Evolutionary conservation across 805 yeast species (phyloP).

Genomic region (Clavispora carvajalis): DNA sequence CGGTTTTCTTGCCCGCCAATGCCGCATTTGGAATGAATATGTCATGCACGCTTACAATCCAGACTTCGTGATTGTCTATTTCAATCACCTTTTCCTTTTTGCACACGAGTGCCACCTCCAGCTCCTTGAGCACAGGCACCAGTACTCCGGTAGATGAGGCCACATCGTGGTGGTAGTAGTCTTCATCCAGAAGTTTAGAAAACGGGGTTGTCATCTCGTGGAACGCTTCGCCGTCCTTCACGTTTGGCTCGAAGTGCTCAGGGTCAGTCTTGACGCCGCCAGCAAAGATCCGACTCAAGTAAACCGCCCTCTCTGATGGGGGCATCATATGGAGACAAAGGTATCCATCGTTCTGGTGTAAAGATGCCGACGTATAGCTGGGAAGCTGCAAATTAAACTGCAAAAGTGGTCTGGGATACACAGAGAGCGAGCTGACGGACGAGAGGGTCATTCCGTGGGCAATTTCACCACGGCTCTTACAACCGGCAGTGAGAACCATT

Average conservation of each 20-base stretch:
- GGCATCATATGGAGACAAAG: conserved; percentile 75
- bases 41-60: conserved; percentile 76
- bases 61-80: conserved; percentile 84
- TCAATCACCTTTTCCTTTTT: conserved; percentile 44
- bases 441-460: conserved; percentile 77
- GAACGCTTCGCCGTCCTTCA: conserved; percentile 30
- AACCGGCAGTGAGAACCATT: conserved; percentile 36
- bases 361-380: conserved; percentile 65
- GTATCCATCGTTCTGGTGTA: conserved; percentile 46
- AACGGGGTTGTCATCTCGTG: conserved; percentile 56
- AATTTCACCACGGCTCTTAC: conserved; percentile 4
- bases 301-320: conserved; percentile 51
- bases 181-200: conserved; percentile 30
- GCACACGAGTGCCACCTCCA: conserved; percentile 62
- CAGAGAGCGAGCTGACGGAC: conserved; percentile 77
- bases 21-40: conserved; percentile 31
- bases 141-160: conserved; percentile 16
- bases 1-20: conserved; percentile 28
- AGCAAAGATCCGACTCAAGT: conserved; percentile 61
- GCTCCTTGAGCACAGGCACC: conserved; percentile 53
- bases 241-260: conserved; percentile 9
- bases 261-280: conserved; percentile 48
- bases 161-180: conserved; percentile 14
- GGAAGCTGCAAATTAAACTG: conserved; percentile 88
- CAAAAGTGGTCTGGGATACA: conserved; percentile 69